phyloP scores from a whole-genome alignment of 1,284 basidiomycete genomes.

The Athelia psychrophila region DNA sequence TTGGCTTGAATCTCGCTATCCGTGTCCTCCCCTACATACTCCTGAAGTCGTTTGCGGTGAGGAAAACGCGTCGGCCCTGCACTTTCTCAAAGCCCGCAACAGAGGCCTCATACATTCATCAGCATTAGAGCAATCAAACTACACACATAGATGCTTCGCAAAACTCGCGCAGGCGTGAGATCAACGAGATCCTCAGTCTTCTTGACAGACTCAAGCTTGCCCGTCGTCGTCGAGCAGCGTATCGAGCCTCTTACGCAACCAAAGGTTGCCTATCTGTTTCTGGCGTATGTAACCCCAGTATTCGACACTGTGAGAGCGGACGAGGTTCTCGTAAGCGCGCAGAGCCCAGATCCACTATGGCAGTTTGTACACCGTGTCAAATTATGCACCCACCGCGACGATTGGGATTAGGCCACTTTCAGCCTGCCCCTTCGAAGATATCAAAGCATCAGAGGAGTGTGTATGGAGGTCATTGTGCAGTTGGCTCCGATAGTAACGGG shows the following conservation, averaged over 20 bases:
- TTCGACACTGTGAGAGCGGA: constrained; percentile 28
- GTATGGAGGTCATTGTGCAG: too few species aligned
- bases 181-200: constrained; percentile 28
- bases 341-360: constrained; percentile 27
- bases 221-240: constrained; percentile 34
- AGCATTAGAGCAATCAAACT: neutral
- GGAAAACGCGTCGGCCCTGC: constrained; percentile 31
- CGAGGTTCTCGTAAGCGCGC: constrained; percentile 28
- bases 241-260: constrained; percentile 38
- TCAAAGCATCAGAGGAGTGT: too few species aligned
- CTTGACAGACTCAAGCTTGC: constrained; percentile 30
- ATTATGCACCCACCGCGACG: neutral
- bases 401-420: constrained; percentile 22
- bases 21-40: constrained; percentile 42
- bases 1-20: constrained; percentile 40
- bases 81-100: constrained; percentile 37
- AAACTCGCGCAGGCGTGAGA: constrained; percentile 36
- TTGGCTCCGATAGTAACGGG: too few species aligned
- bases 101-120: constrained; percentile 28
- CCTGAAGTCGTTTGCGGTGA: constrained; percentile 42
- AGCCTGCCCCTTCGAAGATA: constrained; percentile 14
- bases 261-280: constrained; percentile 37
- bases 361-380: constrained; percentile 8
- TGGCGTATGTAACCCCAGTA: constrained; percentile 41
- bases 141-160: too few species aligned